phyloP scores from a whole-genome alignment of 192 early-diverging fungal species.

The Backusella sp. region DNA sequence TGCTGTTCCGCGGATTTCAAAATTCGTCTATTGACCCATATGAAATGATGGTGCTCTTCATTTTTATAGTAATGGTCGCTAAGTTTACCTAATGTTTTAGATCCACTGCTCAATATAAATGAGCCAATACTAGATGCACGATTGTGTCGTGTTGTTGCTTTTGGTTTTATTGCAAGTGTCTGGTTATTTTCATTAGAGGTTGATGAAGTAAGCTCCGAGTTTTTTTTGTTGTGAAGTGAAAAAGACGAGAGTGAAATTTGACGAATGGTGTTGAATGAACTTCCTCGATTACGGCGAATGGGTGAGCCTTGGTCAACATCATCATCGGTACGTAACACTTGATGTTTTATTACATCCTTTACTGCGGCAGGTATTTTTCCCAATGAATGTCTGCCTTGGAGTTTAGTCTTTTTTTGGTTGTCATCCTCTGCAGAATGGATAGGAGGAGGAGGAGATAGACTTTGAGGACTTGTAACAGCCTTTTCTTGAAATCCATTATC shows the following conservation, averaged over 20 bases:
- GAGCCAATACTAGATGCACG: not conserved
- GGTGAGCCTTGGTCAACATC: not conserved
- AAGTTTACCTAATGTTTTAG: not conserved
- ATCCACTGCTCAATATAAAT: not conserved
- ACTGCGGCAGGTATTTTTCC: constrained; percentile 14
- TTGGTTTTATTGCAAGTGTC: not conserved
- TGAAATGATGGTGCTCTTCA: not conserved
- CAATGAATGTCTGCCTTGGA: not conserved
- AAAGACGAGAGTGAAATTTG: not conserved
- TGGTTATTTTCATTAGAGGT: not conserved
- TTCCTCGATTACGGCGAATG: not conserved
- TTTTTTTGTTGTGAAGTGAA: not conserved
- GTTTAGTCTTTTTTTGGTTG: not conserved
- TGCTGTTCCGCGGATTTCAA: not conserved
- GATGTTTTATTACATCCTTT: constrained; percentile 11
- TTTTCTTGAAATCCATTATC: not conserved
- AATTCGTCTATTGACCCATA: not conserved
- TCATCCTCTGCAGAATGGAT: not conserved
- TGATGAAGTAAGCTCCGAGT: not conserved
- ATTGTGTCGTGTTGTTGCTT: not conserved
- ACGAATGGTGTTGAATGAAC: not conserved
- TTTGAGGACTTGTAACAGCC: not conserved
- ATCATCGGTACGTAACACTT: not conserved
- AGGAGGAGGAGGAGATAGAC: not conserved
- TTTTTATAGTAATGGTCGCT: not conserved